Conservation (phyloP, 306 rosid genomes). For the Acacia confusa region DNA sequence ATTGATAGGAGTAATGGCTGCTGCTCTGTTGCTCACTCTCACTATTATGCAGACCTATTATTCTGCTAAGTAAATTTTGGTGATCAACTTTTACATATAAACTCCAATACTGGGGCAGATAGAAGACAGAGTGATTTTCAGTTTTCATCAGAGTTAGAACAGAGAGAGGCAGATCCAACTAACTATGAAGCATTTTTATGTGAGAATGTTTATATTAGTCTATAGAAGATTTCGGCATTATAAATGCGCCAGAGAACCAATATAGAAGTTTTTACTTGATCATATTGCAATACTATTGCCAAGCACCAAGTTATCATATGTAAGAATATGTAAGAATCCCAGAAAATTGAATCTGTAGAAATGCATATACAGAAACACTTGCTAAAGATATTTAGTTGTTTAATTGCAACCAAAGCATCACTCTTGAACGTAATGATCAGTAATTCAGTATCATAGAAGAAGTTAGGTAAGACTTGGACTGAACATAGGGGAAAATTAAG, state of each 20-base stretch:
- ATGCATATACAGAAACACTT: neutral
- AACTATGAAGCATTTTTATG: neutral
- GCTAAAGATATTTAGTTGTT: neutral
- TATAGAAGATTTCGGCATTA: neutral
- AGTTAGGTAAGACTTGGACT: neutral
- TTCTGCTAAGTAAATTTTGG: conserved; percentile 8
- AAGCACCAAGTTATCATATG: neutral
- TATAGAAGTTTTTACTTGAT: neutral
- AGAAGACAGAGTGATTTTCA: neutral
- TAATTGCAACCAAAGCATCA: neutral
- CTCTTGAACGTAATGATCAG: neutral
- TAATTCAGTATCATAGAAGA: neutral
- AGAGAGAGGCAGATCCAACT: neutral
- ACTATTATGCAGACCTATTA: conserved; percentile 36
- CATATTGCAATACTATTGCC: no score
- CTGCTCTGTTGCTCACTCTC: conserved; percentile 30
- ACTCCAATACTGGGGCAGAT: no score
- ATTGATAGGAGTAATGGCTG: conserved; percentile 28
- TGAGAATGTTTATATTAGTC: neutral
- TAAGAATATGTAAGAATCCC: neutral
- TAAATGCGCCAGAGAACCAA: neutral
- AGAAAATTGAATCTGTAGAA: neutral
- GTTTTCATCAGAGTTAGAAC: neutral
- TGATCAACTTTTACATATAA: neutral
- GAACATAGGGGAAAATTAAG: neutral